phyloP scores from a whole-genome alignment of 208 protist species.

The Crithidia thermophila region DNA sequence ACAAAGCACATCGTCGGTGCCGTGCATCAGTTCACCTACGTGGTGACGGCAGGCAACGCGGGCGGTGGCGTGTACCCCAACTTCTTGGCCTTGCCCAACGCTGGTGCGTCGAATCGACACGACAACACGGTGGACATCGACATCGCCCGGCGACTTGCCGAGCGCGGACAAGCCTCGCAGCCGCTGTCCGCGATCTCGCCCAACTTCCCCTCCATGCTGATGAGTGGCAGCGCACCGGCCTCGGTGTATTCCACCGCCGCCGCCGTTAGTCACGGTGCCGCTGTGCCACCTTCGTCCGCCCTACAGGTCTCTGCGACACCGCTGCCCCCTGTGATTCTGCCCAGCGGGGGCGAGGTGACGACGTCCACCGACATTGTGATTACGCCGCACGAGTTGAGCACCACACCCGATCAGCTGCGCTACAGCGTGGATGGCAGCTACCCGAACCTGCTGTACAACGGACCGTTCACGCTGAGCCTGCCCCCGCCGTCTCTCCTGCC shows the following conservation, averaged over 20 bases:
- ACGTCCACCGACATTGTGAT: slow-evolving; percentile 73
- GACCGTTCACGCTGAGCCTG: slow-evolving; percentile 72
- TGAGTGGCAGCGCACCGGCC: not conserved
- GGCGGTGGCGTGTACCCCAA: not conserved
- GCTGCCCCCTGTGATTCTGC: slow-evolving; percentile 58
- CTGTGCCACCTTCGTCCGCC: not conserved
- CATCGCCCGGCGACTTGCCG: slow-evolving; percentile 9
- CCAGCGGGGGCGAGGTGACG: slow-evolving; percentile 64
- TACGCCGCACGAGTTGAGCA: slow-evolving; percentile 47
- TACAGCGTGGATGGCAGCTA: slow-evolving; percentile 84
- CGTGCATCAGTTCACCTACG: slow-evolving; percentile 73
- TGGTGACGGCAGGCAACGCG: slow-evolving; percentile 18
- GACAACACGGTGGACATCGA: slow-evolving; percentile 31
- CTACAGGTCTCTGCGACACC: not conserved
- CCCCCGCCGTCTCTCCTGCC: slow-evolving; percentile 34
- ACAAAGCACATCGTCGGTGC: slow-evolving; percentile 45
- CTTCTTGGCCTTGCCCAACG: not conserved
- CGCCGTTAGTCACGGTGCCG: too few relatives aligned
- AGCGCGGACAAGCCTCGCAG: slow-evolving; percentile 1
- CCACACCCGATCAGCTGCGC: slow-evolving; percentile 61
- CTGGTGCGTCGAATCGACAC: not conserved
- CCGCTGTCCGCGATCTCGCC: not conserved
- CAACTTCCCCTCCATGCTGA: not conserved
- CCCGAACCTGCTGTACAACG: slow-evolving; percentile 74
- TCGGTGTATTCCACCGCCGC: not conserved